These are phyloP conservation scores for Carpinus viminea DNA, from an alignment of 306 rosid species.

Conservation along the genomic window DNA sequence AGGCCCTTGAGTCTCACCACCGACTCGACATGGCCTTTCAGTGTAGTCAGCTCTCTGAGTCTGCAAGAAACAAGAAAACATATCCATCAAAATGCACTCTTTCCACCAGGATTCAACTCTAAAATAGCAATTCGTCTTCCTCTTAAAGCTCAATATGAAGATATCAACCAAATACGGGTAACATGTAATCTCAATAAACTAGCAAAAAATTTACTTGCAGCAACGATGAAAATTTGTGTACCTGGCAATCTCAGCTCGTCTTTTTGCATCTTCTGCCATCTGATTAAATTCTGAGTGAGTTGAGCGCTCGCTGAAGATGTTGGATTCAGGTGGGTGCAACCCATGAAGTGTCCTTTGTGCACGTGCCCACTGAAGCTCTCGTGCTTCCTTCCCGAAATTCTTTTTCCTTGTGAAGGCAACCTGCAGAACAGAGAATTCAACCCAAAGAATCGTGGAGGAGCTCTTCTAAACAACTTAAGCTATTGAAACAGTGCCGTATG, in stretches of 20 bases:
- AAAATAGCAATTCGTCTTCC: background rate
- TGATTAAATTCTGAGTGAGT: conserved; percentile 60
- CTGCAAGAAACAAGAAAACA: conserved; percentile 37
- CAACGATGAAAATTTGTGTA: conserved; percentile 11
- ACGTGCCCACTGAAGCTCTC: conserved; percentile 81
- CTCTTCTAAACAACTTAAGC: background rate
- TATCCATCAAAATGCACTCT: background rate
- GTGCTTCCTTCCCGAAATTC: conserved; percentile 79
- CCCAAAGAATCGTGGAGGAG: background rate
- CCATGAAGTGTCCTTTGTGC: conserved; percentile 89
- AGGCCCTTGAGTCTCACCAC: conserved; percentile 75
- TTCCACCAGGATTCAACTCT: background rate
- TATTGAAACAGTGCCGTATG: background rate
- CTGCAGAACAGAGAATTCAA: conserved; percentile 39
- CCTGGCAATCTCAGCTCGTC: conserved; percentile 90
- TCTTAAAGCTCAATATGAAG: background rate
- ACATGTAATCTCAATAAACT: no score
- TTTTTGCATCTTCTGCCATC: conserved; percentile 85
- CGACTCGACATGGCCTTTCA: conserved; percentile 81
- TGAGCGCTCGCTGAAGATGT: conserved; percentile 55
- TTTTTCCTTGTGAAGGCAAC: conserved; percentile 79
- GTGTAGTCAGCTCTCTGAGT: conserved; percentile 61
- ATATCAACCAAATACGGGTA: no score
- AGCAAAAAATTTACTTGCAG: no score
- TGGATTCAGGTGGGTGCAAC: conserved; percentile 73